phyloP scores from a whole-genome alignment of 352 stramenopile genomes.

The Phytophthora fragariae region DNA sequence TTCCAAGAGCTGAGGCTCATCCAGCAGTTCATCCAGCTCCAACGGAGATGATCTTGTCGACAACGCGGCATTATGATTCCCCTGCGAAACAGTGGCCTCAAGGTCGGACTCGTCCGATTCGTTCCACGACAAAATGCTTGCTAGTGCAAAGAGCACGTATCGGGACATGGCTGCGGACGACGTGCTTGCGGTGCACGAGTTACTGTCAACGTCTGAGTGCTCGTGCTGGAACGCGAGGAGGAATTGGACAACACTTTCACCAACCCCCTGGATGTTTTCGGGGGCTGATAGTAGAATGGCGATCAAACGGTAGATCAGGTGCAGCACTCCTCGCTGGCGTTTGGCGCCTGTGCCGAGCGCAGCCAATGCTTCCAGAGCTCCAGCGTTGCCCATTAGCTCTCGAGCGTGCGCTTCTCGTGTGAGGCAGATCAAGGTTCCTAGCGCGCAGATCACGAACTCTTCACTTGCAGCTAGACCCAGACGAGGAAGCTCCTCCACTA shows the following conservation, averaged over 20 bases:
- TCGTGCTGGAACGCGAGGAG: conserved; percentile 58
- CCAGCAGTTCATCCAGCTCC: conserved; percentile 56
- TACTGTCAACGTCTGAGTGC: neutral
- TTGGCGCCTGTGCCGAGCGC: conserved; percentile 30
- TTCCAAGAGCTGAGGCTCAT: conserved; percentile 53
- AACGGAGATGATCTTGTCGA: conserved; percentile 10
- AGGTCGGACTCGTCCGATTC: conserved; percentile 34
- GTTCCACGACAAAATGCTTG: conserved; percentile 72
- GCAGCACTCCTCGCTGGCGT: conserved; percentile 19
- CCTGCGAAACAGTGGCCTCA: conserved; percentile 1
- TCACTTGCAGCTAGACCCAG: conserved; percentile 29
- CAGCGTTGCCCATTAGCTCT: conserved; percentile 50
- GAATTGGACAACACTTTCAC: conserved; percentile 60
- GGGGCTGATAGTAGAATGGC: conserved; percentile 61
- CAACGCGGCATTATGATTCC: neutral
- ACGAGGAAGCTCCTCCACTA: conserved; percentile 57
- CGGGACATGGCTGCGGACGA: conserved; percentile 43
- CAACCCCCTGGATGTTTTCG: conserved; percentile 52
- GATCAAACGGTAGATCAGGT: conserved; percentile 58
- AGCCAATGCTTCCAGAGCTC: conserved; percentile 51
- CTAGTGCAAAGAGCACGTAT: conserved; percentile 70
- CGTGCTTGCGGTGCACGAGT: neutral
- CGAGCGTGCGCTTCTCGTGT: conserved; percentile 37
- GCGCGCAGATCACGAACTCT: conserved; percentile 50
- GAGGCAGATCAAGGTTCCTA: conserved; percentile 51